Conservation (phyloP, 2,329 filamentous ascomycete genomes). For the Sarocladium kiliense region DNA sequence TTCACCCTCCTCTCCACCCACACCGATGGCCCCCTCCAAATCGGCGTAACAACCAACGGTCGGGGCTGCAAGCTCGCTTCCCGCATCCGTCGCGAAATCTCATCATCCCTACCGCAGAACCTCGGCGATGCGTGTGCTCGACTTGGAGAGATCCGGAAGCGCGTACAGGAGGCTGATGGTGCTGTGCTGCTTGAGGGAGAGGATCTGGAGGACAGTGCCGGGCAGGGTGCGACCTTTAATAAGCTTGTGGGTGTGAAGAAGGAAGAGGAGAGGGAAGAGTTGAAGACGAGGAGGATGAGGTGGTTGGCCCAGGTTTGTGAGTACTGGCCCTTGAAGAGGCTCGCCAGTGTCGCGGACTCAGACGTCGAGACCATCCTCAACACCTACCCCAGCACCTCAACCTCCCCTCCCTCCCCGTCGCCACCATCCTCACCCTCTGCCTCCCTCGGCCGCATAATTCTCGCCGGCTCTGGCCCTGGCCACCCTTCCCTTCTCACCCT, state of each 20-base stretch:
- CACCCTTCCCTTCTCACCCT: slow-evolving; percentile 88
- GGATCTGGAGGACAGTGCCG: slow-evolving; percentile 54
- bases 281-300: slow-evolving; percentile 75
- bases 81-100: slow-evolving; percentile 82
- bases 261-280: slow-evolving; percentile 67
- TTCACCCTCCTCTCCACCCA: slow-evolving; percentile 88
- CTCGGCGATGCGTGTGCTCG: slow-evolving; percentile 73
- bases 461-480: slow-evolving; percentile 88
- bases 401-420: slow-evolving; percentile 16
- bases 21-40: slow-evolving; percentile 83
- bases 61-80: slow-evolving; percentile 91
- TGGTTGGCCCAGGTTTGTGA: slow-evolving; percentile 97
- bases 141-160: slow-evolving; percentile 66
- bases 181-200: slow-evolving; percentile 22
- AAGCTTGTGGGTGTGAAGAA: slow-evolving; percentile 71
- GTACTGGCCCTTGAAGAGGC: slow-evolving; percentile 87
- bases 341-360: slow-evolving; percentile 72
- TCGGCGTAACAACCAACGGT: slow-evolving; percentile 93
- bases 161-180: slow-evolving; percentile 68
- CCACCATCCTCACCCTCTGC: slow-evolving; percentile 11
- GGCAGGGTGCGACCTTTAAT: slow-evolving; percentile 82
- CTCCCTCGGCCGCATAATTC: slow-evolving; percentile 65
- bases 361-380: slow-evolving; percentile 75
- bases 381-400: slow-evolving; percentile 51
- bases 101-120: slow-evolving; percentile 67